Evolutionary conservation across 768 basidiomycete species (phyloP).

Genomic region (Suillus plorans): DNA sequence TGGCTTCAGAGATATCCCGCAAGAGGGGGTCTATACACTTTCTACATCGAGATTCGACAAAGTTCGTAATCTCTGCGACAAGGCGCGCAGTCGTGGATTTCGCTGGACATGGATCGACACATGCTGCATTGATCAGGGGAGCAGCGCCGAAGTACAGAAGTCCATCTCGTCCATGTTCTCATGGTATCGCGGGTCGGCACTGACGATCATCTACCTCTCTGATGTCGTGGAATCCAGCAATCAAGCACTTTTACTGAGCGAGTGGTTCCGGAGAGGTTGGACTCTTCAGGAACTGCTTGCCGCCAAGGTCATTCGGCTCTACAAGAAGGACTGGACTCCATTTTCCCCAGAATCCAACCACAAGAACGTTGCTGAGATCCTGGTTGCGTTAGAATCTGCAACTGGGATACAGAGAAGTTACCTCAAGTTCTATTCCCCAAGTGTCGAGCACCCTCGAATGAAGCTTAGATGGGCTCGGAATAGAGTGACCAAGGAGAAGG

Average conservation of each 20-base stretch:
- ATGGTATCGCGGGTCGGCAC: conserved; percentile 29
- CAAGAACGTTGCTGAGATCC: neutral
- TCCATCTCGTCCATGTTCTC: conserved; percentile 33
- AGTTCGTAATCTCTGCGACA: conserved; percentile 22
- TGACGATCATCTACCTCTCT: conserved; percentile 30
- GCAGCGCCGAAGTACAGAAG: conserved; percentile 30
- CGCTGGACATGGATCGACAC: conserved; percentile 32
- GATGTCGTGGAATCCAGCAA: conserved; percentile 16
- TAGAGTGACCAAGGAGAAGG: conserved; percentile 16
- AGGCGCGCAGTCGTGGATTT: conserved; percentile 19
- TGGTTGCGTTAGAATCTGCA: neutral
- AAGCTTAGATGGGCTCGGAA: conserved; percentile 9
- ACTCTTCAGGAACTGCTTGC: conserved; percentile 32
- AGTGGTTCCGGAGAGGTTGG: conserved; percentile 21
- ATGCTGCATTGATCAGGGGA: conserved; percentile 30
- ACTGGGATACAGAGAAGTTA: conserved; percentile 6
- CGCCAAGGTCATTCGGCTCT: conserved; percentile 22
- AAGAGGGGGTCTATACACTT: conserved; percentile 13
- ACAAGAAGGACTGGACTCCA: conserved; percentile 25
- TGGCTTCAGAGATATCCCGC: neutral
- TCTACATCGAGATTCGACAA: conserved; percentile 8
- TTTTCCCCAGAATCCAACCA: conserved; percentile 1
- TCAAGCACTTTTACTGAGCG: conserved; percentile 18
- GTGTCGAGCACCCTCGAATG: conserved; percentile 1
- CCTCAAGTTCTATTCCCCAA: conserved; percentile 5